These are phyloP conservation scores for Ogataea henricii DNA, from an alignment of 805 yeast genomes.

Conservation along the genomic window DNA sequence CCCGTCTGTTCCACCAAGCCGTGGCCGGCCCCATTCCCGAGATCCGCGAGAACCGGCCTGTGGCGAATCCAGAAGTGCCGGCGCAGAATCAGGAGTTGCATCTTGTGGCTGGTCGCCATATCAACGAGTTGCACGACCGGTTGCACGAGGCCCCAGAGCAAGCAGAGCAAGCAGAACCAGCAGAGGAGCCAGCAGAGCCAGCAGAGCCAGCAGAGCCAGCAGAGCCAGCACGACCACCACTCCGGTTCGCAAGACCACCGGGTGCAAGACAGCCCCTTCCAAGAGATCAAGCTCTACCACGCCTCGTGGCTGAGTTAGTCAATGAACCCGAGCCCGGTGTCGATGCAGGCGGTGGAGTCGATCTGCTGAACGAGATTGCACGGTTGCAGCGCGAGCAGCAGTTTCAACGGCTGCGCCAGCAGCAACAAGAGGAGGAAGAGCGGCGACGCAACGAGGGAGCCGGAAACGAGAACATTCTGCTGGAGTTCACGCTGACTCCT, in stretches of 20 bases:
- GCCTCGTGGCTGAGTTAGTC: no score
- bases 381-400: constrained; percentile 14
- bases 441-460: background rate
- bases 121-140: background rate
- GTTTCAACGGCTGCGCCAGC: constrained; percentile 9
- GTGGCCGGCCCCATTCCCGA: constrained; percentile 25
- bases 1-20: constrained; percentile 19
- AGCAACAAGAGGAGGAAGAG: constrained; percentile 11
- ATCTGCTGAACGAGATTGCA: constrained; percentile 13
- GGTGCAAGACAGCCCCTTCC: no score
- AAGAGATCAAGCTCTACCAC: no score
- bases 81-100: constrained; percentile 4
- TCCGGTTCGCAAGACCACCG: no score
- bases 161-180: background rate
- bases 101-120: constrained; percentile 2
- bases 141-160: background rate
- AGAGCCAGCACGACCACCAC: no score
- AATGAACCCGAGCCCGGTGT: background rate
- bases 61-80: constrained; percentile 11
- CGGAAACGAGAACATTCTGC: constrained; percentile 15
- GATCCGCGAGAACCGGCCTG: constrained; percentile 14
- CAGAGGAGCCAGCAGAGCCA: background rate
- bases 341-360: constrained; percentile 10
- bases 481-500: constrained; percentile 18
- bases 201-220: background rate